Base-by-base conservation (phyloP, 495 filamentous ascomycete species). In the Neurospora sp. region DNA sequence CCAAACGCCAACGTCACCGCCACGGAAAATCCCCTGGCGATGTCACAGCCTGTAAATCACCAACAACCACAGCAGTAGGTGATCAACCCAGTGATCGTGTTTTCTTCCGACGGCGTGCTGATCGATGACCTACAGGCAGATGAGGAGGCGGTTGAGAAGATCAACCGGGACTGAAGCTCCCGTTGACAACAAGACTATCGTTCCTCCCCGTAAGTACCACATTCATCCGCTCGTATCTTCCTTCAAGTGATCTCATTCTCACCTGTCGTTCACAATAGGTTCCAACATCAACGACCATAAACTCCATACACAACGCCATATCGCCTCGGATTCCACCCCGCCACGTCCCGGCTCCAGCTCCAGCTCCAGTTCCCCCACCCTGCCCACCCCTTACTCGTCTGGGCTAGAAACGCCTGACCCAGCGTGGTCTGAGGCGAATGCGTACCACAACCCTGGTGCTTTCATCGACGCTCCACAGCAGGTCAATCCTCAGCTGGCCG, bases 401-500 rank as follows among this genome's bases (percentile, higher is more conserved):
- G n/a, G n/a, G n/a, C n/a, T n/a, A n/a, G n/a, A n/a, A n/a, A n/a
- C n/a, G n/a, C n/a, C n/a, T n/a, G n/a, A n/a, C n/a, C n/a, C n/a
- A n/a, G n/a, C n/a, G n/a, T n/a, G n/a, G n/a, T n/a, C n/a, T n/a
- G n/a, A n/a, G n/a, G n/a, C n/a, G n/a, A n/a, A 73, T 41, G 70
- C 35, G 48, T 78, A 77, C 74, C 69, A 74, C 7, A 74, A 71
- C 69, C 74, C 77, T 2, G 74, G 78, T n/a, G 37, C 59, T 39
- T 79, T 78, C 69, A 72, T 78, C 20, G 66, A 35, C 39, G n/a
- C 69, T 41, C 46, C 59, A 7, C 39, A 42, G 14, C 75, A 77
- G 3, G 75, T 79, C 18, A 72, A 74, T 62, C 73, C 76, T 5
- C 79, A 79, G 39, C 48, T 78, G 5, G 71, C 79, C 37, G 74